A percentile compares a stretch with the other conserved stretches of the same genome.
phyloP scores from a whole-genome alignment of 2,329 filamentous ascomycete species.

The Fusarium pseudocircinatum region DNA sequence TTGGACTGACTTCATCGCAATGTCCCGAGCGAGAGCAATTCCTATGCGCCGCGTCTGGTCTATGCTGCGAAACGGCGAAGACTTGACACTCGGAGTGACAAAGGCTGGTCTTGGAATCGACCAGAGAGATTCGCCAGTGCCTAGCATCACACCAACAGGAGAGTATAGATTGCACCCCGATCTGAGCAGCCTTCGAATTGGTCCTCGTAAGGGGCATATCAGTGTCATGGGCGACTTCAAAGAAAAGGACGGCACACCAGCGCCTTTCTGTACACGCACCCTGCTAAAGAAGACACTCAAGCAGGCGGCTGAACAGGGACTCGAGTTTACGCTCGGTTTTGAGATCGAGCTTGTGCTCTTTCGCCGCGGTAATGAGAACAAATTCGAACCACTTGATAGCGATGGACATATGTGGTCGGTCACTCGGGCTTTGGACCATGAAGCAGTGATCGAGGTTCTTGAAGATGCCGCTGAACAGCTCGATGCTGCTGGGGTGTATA shows the following conservation, averaged over 20 bases:
- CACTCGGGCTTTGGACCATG: conserved; percentile 69
- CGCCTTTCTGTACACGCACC: conserved; percentile 71
- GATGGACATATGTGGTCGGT: conserved; percentile 77
- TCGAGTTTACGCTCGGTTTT: conserved; percentile 76
- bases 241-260: conserved; percentile 61
- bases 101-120: conserved; percentile 72
- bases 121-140: conserved; percentile 70
- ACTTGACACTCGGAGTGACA: conserved; percentile 67
- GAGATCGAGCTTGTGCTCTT: conserved; percentile 85
- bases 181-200: conserved; percentile 67
- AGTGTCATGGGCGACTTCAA: conserved; percentile 75
- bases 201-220: conserved; percentile 68
- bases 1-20: conserved; percentile 83
- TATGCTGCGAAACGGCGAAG: conserved; percentile 55
- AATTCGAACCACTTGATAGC: conserved; percentile 59
- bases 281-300: conserved; percentile 66
- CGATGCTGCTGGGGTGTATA: conserved; percentile 67
- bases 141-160: conserved; percentile 66
- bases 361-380: conserved; percentile 50
- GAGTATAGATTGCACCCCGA: conserved; percentile 75
- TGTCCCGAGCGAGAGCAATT: conserved; percentile 71
- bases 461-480: conserved; percentile 73
- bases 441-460: conserved; percentile 65
- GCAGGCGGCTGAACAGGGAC: conserved; percentile 59
- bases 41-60: conserved; percentile 67